A percentile compares a stretch with the other conserved stretches of the same genome.
Evolutionary conservation across 2,329 filamentous ascomycete genomes (phyloP).

Genomic region (Sporothrix luriei): DNA sequence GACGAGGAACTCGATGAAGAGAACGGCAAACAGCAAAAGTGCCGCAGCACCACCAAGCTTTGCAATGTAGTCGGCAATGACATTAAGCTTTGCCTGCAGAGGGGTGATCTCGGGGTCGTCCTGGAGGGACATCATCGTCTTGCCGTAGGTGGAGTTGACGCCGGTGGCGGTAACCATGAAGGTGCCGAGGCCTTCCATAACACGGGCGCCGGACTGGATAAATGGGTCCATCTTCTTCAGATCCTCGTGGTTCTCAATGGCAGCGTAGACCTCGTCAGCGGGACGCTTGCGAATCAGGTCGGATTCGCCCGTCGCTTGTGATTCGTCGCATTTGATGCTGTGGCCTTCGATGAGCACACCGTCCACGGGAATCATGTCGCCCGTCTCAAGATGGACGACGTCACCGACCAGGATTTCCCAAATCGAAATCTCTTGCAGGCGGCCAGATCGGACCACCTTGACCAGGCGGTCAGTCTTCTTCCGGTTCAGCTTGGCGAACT

Average conservation of each 20-base stretch:
- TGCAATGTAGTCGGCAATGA: conserved; percentile 75
- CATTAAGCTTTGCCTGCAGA: conserved; percentile 73
- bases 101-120: conserved; percentile 75
- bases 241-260: conserved; percentile 66
- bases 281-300: conserved; percentile 70
- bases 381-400: conserved; percentile 71
- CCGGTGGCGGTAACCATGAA: conserved; percentile 75
- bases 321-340: conserved; percentile 76
- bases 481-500: conserved; percentile 76
- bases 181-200: conserved; percentile 75
- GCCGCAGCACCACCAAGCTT: conserved; percentile 77
- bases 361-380: conserved; percentile 73
- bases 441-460: conserved; percentile 72
- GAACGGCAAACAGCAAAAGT: conserved; percentile 76
- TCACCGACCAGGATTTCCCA: conserved; percentile 71
- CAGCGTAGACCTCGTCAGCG: conserved; percentile 68
- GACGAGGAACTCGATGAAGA: conserved; percentile 83
- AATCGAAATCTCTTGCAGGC: conserved; percentile 68
- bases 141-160: conserved; percentile 72
- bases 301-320: conserved; percentile 77
- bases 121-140: conserved; percentile 72
- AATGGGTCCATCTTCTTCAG: conserved; percentile 78
- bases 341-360: conserved; percentile 73
- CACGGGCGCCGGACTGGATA: conserved; percentile 80
- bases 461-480: conserved; percentile 77